Evolutionary conservation across 805 yeast genomes (phyloP).

Genomic region (Barnettozyma californica): DNA sequence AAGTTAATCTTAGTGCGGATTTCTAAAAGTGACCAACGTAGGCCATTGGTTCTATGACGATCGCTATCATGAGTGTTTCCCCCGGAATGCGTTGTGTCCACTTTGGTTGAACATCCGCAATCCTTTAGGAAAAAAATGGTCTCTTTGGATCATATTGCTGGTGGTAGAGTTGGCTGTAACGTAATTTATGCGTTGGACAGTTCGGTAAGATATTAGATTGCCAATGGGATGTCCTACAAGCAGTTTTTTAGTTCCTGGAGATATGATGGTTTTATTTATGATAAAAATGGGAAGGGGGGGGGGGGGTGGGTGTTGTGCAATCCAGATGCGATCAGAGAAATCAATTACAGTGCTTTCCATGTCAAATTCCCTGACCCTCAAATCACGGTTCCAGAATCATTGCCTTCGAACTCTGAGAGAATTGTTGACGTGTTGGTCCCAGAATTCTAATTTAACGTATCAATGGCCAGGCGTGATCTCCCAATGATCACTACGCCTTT

Average conservation of each 20-base stretch:
- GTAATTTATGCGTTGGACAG: too few relatives aligned
- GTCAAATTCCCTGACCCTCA: constrained; percentile 37
- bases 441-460: constrained; percentile 30
- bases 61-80: constrained; percentile 36
- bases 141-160: constrained; percentile 41
- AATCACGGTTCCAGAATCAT: constrained; percentile 39
- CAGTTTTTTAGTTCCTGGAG: constrained; percentile 40
- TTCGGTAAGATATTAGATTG: constrained; percentile 38
- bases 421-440: constrained; percentile 33
- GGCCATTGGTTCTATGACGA: constrained; percentile 37
- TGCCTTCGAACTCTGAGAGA: constrained; percentile 30
- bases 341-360: constrained; percentile 36
- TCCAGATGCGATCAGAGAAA: constrained; percentile 37
- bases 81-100: constrained; percentile 41
- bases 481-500: constrained; percentile 12
- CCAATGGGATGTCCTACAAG: constrained; percentile 42
- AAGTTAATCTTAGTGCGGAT: too few relatives aligned
- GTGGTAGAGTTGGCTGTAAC: constrained; percentile 46
- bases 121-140: constrained; percentile 41
- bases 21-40: too few relatives aligned
- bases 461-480: constrained; percentile 11
- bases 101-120: constrained; percentile 42
- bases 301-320: constrained; percentile 32
- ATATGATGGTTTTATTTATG: constrained; percentile 34
- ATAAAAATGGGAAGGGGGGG: constrained; percentile 27